These are phyloP conservation scores for Aphanocladium album DNA, from an alignment of 2,329 filamentous ascomycete species.

Conservation along the genomic window DNA sequence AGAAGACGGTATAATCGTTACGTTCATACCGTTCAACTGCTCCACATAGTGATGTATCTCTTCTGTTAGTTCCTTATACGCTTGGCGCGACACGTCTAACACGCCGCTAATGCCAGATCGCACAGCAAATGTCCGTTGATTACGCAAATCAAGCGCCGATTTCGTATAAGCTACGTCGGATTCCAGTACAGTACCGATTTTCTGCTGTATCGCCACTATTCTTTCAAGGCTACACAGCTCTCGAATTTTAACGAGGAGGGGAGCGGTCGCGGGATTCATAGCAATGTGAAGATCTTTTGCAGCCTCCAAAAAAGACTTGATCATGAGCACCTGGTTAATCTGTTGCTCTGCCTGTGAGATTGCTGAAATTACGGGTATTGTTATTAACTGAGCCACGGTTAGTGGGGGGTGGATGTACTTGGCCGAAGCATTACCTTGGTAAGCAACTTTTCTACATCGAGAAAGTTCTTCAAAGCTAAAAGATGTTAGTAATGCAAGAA, in stretches of 20 bases:
- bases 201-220: conserved; percentile 52
- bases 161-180: conserved; percentile 74
- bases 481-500: conserved; percentile 15
- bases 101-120: conserved; percentile 80
- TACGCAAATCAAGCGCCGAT: conserved; percentile 76
- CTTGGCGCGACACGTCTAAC: conserved; percentile 81
- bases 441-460: conserved; percentile 75
- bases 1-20: background rate
- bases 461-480: conserved; percentile 64
- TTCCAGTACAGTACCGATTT: conserved; percentile 70
- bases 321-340: conserved; percentile 79
- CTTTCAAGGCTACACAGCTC: conserved; percentile 63
- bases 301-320: conserved; percentile 74
- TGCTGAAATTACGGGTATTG: conserved; percentile 62
- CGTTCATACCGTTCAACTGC: conserved; percentile 60
- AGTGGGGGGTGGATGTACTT: background rate
- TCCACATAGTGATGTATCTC: conserved; percentile 70
- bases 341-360: conserved; percentile 70
- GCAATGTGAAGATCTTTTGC: conserved; percentile 64
- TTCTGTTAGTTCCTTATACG: conserved; percentile 81
- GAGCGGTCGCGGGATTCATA: conserved; percentile 57
- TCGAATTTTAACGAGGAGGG: conserved; percentile 62
- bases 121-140: conserved; percentile 86
- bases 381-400: conserved; percentile 56
- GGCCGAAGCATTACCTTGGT: conserved; percentile 52